These are phyloP conservation scores for Pseudotulostoma volvatum DNA, from an alignment of 495 filamentous ascomycete species.

Conservation along the genomic window DNA sequence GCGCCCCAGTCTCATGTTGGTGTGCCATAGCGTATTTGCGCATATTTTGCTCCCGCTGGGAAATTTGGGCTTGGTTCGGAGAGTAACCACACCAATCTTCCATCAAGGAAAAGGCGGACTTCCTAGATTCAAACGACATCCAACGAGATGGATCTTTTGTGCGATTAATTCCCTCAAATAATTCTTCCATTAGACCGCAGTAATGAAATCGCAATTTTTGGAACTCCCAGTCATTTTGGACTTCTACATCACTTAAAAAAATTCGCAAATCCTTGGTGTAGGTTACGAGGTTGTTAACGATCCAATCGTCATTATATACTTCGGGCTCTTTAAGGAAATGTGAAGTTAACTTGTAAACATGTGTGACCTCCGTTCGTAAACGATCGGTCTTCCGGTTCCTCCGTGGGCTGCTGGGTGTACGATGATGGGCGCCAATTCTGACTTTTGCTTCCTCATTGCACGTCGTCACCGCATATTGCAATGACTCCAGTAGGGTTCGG, in stretches of 20 bases:
- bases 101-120: constrained; percentile 90
- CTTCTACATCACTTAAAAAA: constrained; percentile 81
- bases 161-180: constrained; percentile 82
- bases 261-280: constrained; percentile 87
- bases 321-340: constrained; percentile 69
- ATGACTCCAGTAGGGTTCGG: constrained; percentile 72
- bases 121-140: constrained; percentile 90
- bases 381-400: constrained; percentile 68
- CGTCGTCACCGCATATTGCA: constrained; percentile 63
- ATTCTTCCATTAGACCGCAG: constrained; percentile 80
- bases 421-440: constrained; percentile 59
- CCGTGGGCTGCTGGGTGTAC: constrained; percentile 57
- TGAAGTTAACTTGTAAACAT: constrained; percentile 87
- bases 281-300: constrained; percentile 71
- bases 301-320: constrained; percentile 81
- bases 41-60: constrained; percentile 75
- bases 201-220: constrained; percentile 84
- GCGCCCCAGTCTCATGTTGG: constrained; percentile 47
- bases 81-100: constrained; percentile 99
- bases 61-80: constrained; percentile 71
- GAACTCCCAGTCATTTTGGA: constrained; percentile 93
- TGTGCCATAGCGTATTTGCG: constrained; percentile 58
- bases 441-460: constrained; percentile 81
- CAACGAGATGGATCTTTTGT: constrained; percentile 73
- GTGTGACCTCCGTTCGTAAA: constrained; percentile 82